phyloP scores from a whole-genome alignment of 768 basidiomycete species.

The Boletus speciosus region DNA sequence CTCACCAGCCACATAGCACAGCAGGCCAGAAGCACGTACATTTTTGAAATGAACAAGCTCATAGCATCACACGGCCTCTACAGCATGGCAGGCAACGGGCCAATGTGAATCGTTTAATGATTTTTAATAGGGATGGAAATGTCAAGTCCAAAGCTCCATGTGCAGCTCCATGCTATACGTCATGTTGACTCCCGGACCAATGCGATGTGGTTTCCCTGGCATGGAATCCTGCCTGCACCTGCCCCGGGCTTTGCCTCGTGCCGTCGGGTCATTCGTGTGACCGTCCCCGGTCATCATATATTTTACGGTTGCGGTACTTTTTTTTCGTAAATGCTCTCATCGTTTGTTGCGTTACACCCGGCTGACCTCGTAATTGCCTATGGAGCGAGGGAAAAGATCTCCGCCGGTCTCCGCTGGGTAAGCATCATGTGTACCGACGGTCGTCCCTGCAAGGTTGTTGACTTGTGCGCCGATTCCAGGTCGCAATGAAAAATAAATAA shows the following conservation, averaged over 20 bases:
- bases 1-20: slow-evolving; percentile 17
- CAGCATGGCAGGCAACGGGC: slow-evolving; percentile 16
- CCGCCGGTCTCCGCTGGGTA: neutral
- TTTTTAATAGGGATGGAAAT: neutral
- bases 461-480: neutral
- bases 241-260: neutral
- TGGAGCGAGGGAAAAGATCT: neutral
- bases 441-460: slow-evolving; percentile 6
- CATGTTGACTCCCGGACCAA: neutral
- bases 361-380: neutral
- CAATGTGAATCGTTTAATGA: slow-evolving; percentile 1
- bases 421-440: neutral
- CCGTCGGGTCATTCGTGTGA: slow-evolving; percentile 1
- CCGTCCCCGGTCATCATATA: neutral
- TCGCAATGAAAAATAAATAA: neutral
- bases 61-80: slow-evolving; percentile 12
- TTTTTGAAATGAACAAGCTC: slow-evolving; percentile 16
- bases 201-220: neutral
- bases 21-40: slow-evolving; percentile 11
- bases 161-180: neutral
- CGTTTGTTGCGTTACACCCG: neutral
- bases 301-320: neutral
- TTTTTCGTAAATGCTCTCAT: neutral
- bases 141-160: neutral
- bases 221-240: neutral